phyloP scores from a whole-genome alignment of 495 filamentous ascomycete genomes.

The Lasiosphaeris hirsuta region DNA sequence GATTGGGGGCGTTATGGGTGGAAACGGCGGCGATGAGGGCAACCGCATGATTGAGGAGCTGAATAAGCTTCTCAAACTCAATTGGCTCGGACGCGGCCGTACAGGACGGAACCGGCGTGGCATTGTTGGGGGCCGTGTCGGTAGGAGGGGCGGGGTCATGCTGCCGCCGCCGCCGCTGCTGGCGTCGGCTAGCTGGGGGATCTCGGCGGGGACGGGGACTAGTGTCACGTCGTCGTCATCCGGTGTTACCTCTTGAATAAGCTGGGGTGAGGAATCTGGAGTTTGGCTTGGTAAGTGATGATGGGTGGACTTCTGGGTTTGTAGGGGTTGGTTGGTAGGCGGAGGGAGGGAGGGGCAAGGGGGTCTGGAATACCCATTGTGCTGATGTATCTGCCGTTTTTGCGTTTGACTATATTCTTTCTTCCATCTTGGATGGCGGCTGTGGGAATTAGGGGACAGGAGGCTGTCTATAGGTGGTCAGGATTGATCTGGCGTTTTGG shows the following conservation, averaged over 20 bases:
- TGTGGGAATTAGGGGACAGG: too few species aligned
- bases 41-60: constrained; percentile 81
- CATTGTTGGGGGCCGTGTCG: constrained; percentile 61
- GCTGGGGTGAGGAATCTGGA: background rate
- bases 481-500: too few species aligned
- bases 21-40: constrained; percentile 51
- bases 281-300: background rate
- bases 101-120: constrained; percentile 87
- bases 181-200: background rate
- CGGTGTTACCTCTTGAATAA: background rate
- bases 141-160: constrained; percentile 24
- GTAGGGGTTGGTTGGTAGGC: too few species aligned
- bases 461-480: too few species aligned
- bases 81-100: constrained; percentile 89
- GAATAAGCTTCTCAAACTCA: constrained; percentile 82
- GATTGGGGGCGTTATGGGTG: too few species aligned
- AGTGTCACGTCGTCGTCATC: background rate
- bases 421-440: too few species aligned
- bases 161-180: constrained; percentile 7
- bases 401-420: too few species aligned
- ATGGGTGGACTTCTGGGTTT: background rate
- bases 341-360: too few species aligned
- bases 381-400: too few species aligned
- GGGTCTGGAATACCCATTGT: too few species aligned
- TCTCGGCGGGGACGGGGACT: background rate